Percentiles rank a stretch among this genome's conserved stretches.
Conservation (phyloP, 805 yeast genomes). For the Metschnikowia proteae region DNA sequence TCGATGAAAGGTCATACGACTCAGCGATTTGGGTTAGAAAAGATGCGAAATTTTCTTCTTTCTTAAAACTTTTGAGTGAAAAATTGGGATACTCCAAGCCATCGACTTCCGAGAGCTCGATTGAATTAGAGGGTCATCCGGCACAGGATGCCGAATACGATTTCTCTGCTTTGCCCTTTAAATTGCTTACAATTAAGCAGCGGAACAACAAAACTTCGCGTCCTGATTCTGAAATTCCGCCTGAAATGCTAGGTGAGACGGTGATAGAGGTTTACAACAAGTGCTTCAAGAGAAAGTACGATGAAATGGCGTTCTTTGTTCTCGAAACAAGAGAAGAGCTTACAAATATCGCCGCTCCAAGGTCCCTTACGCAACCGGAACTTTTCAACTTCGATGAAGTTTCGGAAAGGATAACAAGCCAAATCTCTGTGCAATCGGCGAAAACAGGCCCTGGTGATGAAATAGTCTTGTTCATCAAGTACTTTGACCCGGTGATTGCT, state of each 20-base stretch:
- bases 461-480: conserved; percentile 51
- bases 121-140: conserved; percentile 11
- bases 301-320: conserved; percentile 56
- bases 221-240: conserved; percentile 42
- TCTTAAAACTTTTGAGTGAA: conserved; percentile 49
- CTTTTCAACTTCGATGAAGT: conserved; percentile 24
- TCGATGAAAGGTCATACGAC: conserved; percentile 48
- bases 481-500: conserved; percentile 56
- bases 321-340: conserved; percentile 54
- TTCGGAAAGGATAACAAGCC: conserved; percentile 12
- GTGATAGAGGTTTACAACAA: conserved; percentile 51
- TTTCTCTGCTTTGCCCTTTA: conserved; percentile 30
- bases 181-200: conserved; percentile 62
- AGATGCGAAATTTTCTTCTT: conserved; percentile 47
- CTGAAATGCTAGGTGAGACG: conserved; percentile 30
- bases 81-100: conserved; percentile 29
- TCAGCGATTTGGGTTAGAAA: conserved; percentile 50
- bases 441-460: neutral
- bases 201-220: conserved; percentile 72
- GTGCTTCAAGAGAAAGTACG: conserved; percentile 44
- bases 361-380: conserved; percentile 17
- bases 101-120: conserved; percentile 16
- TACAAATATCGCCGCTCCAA: conserved; percentile 15
- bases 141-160: conserved; percentile 6
- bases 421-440: neutral